Evolutionary conservation across 1,284 basidiomycete species (phyloP), one percentile per base, ranked within the genome.

Genomic region (Agaricales sp.): DNA sequence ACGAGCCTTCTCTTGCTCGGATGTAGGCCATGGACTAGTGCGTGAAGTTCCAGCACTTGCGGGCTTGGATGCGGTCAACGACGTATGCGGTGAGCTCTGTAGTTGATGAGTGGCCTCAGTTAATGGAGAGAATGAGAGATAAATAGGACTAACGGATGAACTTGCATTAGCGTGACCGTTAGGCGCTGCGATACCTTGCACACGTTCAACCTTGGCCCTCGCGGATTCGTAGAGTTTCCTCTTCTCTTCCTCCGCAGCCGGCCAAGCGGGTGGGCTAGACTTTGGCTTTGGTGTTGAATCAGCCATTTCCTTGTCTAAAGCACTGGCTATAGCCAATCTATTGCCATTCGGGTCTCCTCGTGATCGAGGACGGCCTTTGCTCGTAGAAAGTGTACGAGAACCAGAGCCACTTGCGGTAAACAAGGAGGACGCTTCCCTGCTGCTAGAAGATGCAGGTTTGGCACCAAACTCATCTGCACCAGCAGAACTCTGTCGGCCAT

Each of bases 1-100:
- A 23, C 73, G 68, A 2, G 75, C 61, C 59, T 89, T 88, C 59
- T 90, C 87, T 53, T 80, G 75, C 60, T 87, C 85, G 0, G 86
- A 82, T 0, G 78, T 74, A 3, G 67, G 68, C 83, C 82, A 88
- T n/a, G 53, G 54, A n/a, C 45, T 51, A 41, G 53, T 57, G 47
- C 63, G 63, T 14, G 59, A 46, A 22, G 63, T 50, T 49, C 55
- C 12, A 46, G 46, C 23, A 47, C 48, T 39, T 44, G 52, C 20
- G 52, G 54, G n/a, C 19, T 24, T 14, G 51, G 50, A 43, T 50
- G 48, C 37, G 46, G 21, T 19, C 48, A 45, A 21, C 49, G 39
- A 8, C 13, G 39, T 6, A 11, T 6, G 16, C 8, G 39, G 18
- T 4, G 39, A 16, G 18, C 19, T 41, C 39, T 41, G 16, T 41